Conservation (phyloP, 2,329 filamentous ascomycete species). For the Leptographium procerum region DNA sequence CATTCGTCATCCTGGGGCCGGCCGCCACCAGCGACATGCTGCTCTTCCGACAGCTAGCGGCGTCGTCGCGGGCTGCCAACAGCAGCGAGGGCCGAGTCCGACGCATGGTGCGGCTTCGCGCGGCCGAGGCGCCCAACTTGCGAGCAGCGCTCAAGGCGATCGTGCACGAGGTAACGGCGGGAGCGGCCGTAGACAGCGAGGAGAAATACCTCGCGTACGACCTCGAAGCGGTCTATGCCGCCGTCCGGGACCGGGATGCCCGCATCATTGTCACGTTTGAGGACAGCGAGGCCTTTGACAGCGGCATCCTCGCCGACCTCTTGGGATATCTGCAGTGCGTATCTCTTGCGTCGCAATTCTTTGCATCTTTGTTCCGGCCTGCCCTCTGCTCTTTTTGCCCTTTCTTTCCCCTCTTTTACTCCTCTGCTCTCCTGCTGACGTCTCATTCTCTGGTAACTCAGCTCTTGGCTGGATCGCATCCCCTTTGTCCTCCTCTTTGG, state of each 20-base stretch:
- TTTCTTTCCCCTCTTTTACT: not conserved
- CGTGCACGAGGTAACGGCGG: conserved; percentile 37
- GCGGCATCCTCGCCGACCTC: conserved; percentile 57
- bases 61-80: not conserved
- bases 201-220: conserved; percentile 66
- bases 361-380: too few relatives aligned
- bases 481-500: conserved; percentile 69
- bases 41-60: conserved; percentile 58
- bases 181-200: conserved; percentile 31
- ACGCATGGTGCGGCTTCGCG: conserved; percentile 55
- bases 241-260: conserved; percentile 25
- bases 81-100: conserved; percentile 22
- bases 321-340: conserved; percentile 28
- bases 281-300: conserved; percentile 75
- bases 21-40: conserved; percentile 66
- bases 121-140: conserved; percentile 60
- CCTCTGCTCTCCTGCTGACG: not conserved
- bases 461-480: conserved; percentile 60
- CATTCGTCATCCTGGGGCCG: conserved; percentile 65
- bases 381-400: conserved; percentile 32
- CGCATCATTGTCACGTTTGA: conserved; percentile 64
- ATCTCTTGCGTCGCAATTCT: too few relatives aligned
- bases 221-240: conserved; percentile 56
- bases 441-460: conserved; percentile 7
- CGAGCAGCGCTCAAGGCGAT: conserved; percentile 63